A percentile compares a stretch with the other conserved stretches of the same genome.
phyloP scores from a whole-genome alignment of 169 alveolate genomes.

The Eimeria brunetti region DNA sequence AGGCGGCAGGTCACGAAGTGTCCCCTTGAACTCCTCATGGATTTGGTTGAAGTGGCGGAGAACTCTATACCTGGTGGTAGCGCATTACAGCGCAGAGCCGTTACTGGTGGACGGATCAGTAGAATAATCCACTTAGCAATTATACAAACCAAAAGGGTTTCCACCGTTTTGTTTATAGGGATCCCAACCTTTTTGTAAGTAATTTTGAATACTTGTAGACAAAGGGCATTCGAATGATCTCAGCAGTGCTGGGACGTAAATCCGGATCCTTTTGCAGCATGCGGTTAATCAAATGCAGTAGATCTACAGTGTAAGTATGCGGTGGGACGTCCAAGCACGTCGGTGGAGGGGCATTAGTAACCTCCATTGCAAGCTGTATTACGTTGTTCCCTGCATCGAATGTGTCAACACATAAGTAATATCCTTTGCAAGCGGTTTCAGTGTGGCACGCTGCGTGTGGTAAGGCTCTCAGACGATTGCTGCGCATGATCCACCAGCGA shows the following conservation, averaged over 20 bases:
- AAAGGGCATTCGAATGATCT: constrained; percentile 58
- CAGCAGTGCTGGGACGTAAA: constrained; percentile 47
- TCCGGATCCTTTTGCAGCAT: constrained; percentile 70
- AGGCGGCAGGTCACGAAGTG: constrained; percentile 17
- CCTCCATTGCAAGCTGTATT: constrained; percentile 59
- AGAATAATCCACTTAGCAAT: not conserved
- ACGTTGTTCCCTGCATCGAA: constrained; percentile 37
- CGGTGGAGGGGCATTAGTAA: constrained; percentile 54
- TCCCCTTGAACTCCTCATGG: constrained; percentile 4
- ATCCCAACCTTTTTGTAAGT: constrained; percentile 23
- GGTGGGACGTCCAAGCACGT: constrained; percentile 53
- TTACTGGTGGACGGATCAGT: not conserved
- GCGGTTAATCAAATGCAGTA: constrained; percentile 51
- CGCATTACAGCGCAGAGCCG: not conserved
- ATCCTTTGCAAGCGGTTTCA: not conserved
- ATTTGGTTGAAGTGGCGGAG: constrained; percentile 17
- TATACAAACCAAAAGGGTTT: not conserved
- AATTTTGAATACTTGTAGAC: constrained; percentile 31
- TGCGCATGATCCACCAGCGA: not conserved
- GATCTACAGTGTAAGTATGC: constrained; percentile 16
- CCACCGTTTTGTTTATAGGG: not conserved
- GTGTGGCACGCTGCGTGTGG: not conserved
- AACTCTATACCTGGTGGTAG: constrained; percentile 15
- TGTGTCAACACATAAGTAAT: not conserved
- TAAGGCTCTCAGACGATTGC: not conserved